Base-by-base conservation (phyloP, 2,329 filamentous ascomycete species). In the Sporothrix brasiliensis region DNA sequence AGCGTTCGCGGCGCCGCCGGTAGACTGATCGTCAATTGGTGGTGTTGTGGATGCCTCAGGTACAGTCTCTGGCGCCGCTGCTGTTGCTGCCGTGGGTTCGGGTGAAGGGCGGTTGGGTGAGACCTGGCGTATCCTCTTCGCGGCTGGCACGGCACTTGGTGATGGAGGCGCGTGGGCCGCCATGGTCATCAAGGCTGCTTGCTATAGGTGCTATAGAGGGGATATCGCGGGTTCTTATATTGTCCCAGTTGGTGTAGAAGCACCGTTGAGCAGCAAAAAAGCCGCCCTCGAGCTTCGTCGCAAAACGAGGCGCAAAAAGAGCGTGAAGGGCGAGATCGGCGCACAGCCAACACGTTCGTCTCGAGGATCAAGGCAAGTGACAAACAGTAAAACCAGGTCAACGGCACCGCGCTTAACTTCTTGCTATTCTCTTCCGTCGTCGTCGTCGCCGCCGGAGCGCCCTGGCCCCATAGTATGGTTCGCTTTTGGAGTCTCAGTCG, bases 101-200 rank as follows among this genome's bases (percentile, higher is more conserved):
- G 81, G 81, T 41, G 81, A 83, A 60, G 78, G 79, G 69, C 79
- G 81, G 72, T 83, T 82, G 34, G 85, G 83, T 24, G 86, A 87
- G 54, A 81, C 82, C 75, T 84, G 85, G 73, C 87, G 84, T 73
- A 83, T 81, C 74, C 88, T 87, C 79, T 89, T 89, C 75, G 82
- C 79, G 75, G 81, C 79, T 56, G 86, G 85, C 75, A 87, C 82
- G 56, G 81, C 78, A 75, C 79, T 80, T 74, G 84, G 83, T 71
- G 85, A 84, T 71, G 83, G 81, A 76, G 86, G 83, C 71, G 81
- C 81, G 74, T 80, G 80, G 54, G 79, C 79, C 74, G 81, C 81
- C 84, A 85, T 85, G 75, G 58, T 47, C n/a, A 39, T 63, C 41
- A 11, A n/a, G 11, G 11, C 19, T 34, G 56, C 34, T 34, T 34